Evolutionary conservation across 73 alveolate species (phyloP), one percentile per base, ranked within the genome.

Genomic region (Loxodes magnus): DNA sequence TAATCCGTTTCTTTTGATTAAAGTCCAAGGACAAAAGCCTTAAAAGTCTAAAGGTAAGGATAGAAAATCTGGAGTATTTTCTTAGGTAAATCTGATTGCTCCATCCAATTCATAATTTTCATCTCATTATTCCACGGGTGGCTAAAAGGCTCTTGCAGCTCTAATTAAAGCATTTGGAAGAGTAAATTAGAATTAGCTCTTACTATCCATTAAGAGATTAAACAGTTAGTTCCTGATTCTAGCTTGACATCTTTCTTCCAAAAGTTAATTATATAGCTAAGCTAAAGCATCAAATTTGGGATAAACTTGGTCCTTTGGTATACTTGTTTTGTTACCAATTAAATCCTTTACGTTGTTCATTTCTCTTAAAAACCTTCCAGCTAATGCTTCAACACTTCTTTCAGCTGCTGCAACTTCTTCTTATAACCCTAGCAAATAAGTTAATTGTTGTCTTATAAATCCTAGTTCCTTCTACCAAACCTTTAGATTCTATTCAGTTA

Each of bases 21-120:
- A 67, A 27, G 82, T 68, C 69, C 82, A 75, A 7, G 82, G 57
- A 42, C 97, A 86, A 66, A 86, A 86, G 6, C 97, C 97, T 54
- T 54, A 78, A 57, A 58, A 86, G 59, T 86, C 97, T 17, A 86
- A 64, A 16, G 92, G 92, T 30, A 82, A 75, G 52, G 81, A 85
- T 94, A 86, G 75, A 51, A 86, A 86, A 51, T 86, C 97, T 10
- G 94, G 97, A 34, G 97, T 86, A 17, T 71, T 71, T 71, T 86
- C 80, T n/a, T 84, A 85, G 67, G 85, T 77, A 37, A 86, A 62
- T 51, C 94, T 46, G 27, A 43, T 33, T 0, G 58, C 74, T 3
- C 75, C 64, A 19, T 54, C 24, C 31, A n/a, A 10, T 5, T 25
- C 31, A 16, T n/a, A 10, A 5, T 9, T 31, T 22, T 48, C 61